A percentile compares a stretch with the other conserved stretches of the same genome.
Evolutionary conservation across 176 grass and related monocot genomes (phyloP).

Genomic region (Hyparrhenia diplandra): DNA sequence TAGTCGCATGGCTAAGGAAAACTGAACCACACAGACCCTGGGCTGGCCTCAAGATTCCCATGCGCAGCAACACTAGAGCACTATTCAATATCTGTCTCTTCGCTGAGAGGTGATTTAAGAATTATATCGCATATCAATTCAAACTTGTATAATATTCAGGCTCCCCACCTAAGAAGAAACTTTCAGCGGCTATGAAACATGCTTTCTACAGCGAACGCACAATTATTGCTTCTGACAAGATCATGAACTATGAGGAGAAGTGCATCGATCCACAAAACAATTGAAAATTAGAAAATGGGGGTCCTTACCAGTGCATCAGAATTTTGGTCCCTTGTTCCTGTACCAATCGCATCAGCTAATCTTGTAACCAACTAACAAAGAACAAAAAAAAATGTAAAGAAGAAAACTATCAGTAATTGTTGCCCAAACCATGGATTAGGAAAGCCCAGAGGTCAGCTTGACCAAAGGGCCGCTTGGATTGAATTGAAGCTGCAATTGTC

Average conservation of each 20-base stretch:
- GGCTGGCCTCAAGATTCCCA: background rate
- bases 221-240: background rate
- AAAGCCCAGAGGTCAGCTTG: too few species aligned
- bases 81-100: background rate
- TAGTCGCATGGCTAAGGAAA: background rate
- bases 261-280: background rate
- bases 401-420: background rate
- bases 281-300: background rate
- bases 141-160: background rate
- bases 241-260: background rate
- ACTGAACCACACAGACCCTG: background rate
- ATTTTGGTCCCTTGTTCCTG: conserved; percentile 48
- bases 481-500: too few species aligned
- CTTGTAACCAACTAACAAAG: conserved; percentile 41
- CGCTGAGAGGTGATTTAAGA: background rate
- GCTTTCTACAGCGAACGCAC: background rate
- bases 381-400: conserved; percentile 16
- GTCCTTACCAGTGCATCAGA: conserved; percentile 49
- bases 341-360: conserved; percentile 54
- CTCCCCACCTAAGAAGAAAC: background rate
- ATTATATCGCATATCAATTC: background rate
- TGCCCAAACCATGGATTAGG: too few species aligned
- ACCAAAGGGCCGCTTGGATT: too few species aligned
- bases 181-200: background rate
- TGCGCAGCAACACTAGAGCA: background rate